Evolutionary conservation across 2,329 filamentous ascomycete genomes (phyloP), one percentile per base, ranked within the genome.

Genomic region (Nemania sp.): DNA sequence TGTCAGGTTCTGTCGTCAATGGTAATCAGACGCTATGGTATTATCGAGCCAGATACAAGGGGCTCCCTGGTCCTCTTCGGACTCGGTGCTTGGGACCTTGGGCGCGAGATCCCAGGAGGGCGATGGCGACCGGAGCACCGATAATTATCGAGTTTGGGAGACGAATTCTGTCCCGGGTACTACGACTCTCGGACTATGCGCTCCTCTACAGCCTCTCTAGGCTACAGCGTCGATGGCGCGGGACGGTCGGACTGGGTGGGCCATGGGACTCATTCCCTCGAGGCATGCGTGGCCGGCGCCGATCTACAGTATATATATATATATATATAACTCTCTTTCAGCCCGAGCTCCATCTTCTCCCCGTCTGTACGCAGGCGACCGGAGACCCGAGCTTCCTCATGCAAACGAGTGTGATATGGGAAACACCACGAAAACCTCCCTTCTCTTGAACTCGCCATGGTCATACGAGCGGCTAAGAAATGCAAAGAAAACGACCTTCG

Each of bases 401-500:
- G 48, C 42, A 52, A n/a, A n/a, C 32, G 17, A 12, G 34, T 13
- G 13, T 40, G 7, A 17, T 47, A 11, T 12, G n/a, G 34, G 42
- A 42, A 4, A 48, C 35, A 56, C 53, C 53, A 35, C 35, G 40
- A 35, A 29, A 29, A n/a, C n/a, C n/a, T n/a, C n/a, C n/a, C 35
- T n/a, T 20, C 20, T n/a, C 17, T 49, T 48, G 35, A 13, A 20
- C 11, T 42, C 37, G 17, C 34, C 37, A 55, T 32, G 43, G 45
- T 56, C 35, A 56, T 11, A 56, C 53, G 32, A 21, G 35, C 42
- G 25, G 25, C 7, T 4, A 39, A 49, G 53, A 49, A 49, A 49
- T 42, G 45, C n/a, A 12, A 43, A 37, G 54, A 15, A 46, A 6
- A 20, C 25, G 43, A 12, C 43, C 18, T 46, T 29, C 3, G 7